Evolutionary conservation across 805 yeast genomes (phyloP), one percentile per base, ranked within the genome.

Genomic region (Crinitomyces ghanaensis): DNA sequence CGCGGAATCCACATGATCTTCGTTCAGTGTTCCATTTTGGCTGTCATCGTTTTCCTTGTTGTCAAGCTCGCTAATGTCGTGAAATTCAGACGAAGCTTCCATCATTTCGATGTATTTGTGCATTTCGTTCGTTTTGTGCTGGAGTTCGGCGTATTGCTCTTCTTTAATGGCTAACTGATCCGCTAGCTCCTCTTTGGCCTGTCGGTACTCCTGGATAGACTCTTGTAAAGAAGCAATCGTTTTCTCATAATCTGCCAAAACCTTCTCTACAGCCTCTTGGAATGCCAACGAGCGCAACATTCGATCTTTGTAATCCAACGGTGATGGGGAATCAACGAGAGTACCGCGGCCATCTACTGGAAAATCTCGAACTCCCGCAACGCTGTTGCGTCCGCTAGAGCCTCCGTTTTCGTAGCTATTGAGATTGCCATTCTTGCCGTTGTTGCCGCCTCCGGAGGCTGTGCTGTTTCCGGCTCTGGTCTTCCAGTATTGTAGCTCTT

Each of bases 401-500:
- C 14, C 28, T 26, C 28, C 28, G 11, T 3, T 26, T 14, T 8
- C 14, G 17, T n/a, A 14, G 28, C 16, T 18, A n/a, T 8, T 13
- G 21, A 4, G 22, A 16, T 23, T n/a, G 5, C 5, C 31, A 8
- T 17, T 14, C 22, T 18, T 4, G 19, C 19, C 11, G 9, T 13
- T n/a, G 7, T 4, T 14, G 5, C 31, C 4, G 19, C 9, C 3
- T 20, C 17, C 7, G 6, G 28, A 28, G 31, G 19, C 19, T 15
- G 19, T 14, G 31, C 22, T 5, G 31, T 11, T 11, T 7, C 19
- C 31, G 22, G 37, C 33, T 12, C 13, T 19, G 15, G 30, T 14
- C 20, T 34, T 33, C 43, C 45, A 41, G 31, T 26, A 36, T 19
- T 36, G 41, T 20, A 45, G 23, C 28, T 44, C 47, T 7, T 30